Conservation (phyloP, 768 basidiomycete species). For the Stropharia rugosoannulata region DNA sequence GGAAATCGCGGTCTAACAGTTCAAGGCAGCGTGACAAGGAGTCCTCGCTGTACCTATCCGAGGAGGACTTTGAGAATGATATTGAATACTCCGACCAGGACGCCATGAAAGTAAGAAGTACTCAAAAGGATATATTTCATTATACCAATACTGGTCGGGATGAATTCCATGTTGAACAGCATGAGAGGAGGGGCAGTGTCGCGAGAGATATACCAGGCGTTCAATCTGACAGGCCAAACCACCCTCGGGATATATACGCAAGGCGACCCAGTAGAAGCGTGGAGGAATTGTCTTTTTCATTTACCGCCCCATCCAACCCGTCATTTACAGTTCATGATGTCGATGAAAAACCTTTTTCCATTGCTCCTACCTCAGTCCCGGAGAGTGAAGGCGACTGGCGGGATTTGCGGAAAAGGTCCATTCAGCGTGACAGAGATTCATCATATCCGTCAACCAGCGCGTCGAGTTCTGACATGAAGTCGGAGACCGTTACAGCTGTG, state of each 20-base stretch:
- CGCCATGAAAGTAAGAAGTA: constrained; percentile 36
- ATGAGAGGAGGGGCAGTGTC: constrained; percentile 49
- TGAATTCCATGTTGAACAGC: constrained; percentile 10
- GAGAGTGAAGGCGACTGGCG: constrained; percentile 59
- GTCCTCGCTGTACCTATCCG: constrained; percentile 24
- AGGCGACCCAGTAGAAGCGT: constrained; percentile 61
- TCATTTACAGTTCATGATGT: constrained; percentile 5
- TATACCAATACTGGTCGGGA: constrained; percentile 18
- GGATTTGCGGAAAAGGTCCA: constrained; percentile 43
- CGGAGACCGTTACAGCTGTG: constrained; percentile 1
- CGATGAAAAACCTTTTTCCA: constrained; percentile 17
- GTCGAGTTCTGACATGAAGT: background rate
- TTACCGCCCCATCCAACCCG: constrained; percentile 8
- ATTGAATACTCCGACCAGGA: constrained; percentile 47
- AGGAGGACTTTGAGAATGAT: constrained; percentile 26
- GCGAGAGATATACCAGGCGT: constrained; percentile 60
- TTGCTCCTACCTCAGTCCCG: constrained; percentile 42
- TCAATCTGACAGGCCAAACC: constrained; percentile 17
- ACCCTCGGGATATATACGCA: constrained; percentile 57
- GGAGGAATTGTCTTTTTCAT: constrained; percentile 38
- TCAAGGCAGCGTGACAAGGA: constrained; percentile 7
- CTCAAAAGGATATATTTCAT: constrained; percentile 22
- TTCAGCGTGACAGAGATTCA: constrained; percentile 25
- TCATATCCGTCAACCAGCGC: constrained; percentile 12
- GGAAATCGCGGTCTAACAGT: background rate